These are phyloP conservation scores for Pulveroboletus sp. DNA, from an alignment of 768 basidiomycete species.

Conservation along the genomic window DNA sequence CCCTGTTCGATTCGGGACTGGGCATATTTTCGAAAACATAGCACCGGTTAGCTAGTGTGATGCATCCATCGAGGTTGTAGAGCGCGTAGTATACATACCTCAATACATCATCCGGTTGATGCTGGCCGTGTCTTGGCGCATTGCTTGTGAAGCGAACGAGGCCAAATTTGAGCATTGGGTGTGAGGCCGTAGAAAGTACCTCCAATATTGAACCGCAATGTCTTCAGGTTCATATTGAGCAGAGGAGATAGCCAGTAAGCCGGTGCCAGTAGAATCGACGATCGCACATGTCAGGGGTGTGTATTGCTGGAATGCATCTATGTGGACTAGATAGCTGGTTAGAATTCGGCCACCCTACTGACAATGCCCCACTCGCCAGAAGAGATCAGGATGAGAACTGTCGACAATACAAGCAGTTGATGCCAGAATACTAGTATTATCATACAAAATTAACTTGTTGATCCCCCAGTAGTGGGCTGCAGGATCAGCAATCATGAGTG, in stretches of 20 bases:
- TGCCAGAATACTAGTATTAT: slow-evolving; percentile 17
- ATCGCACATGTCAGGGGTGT: slow-evolving; percentile 24
- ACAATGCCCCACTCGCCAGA: slow-evolving; percentile 9
- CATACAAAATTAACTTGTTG: slow-evolving; percentile 30
- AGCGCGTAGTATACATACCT: slow-evolving; percentile 46
- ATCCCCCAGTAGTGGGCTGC: slow-evolving; percentile 31
- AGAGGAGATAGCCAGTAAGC: slow-evolving; percentile 28
- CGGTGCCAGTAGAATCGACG: slow-evolving; percentile 25
- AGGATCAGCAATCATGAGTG: slow-evolving; percentile 21
- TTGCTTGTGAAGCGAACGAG: slow-evolving; percentile 45
- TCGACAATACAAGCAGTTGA: slow-evolving; percentile 33
- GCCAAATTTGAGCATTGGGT: slow-evolving; percentile 34
- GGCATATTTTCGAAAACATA: slow-evolving; percentile 52
- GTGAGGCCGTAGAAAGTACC: slow-evolving; percentile 16
- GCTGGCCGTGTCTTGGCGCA: slow-evolving; percentile 60
- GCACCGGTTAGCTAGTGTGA: slow-evolving; percentile 53
- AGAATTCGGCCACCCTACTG: background rate
- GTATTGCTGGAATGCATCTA: slow-evolving; percentile 29
- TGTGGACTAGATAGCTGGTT: background rate
- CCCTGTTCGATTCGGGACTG: slow-evolving; percentile 41
- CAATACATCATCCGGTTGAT: slow-evolving; percentile 47
- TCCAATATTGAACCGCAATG: slow-evolving; percentile 27
- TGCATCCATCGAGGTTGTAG: slow-evolving; percentile 49
- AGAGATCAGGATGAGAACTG: slow-evolving; percentile 22
- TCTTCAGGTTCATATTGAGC: slow-evolving; percentile 26